Conservation (phyloP, 1,139 yeast genomes). For the Yamadazyma trypodendri region DNA sequence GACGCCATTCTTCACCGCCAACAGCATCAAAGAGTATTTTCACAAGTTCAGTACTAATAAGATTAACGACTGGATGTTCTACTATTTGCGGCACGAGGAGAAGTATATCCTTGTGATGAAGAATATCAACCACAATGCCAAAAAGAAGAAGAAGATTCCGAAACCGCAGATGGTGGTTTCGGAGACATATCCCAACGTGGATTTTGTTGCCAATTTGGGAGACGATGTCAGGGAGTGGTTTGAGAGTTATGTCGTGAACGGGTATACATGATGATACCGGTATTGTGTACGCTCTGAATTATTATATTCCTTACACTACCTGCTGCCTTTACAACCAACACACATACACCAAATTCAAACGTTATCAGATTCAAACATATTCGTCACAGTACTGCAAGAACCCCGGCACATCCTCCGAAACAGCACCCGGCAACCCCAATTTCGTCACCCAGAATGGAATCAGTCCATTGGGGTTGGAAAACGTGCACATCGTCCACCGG, state of each 20-base stretch:
- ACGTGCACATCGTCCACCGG: conserved; percentile 64
- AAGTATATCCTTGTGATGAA: conserved; percentile 38
- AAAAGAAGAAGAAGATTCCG: conserved; percentile 12
- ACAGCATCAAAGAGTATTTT: conserved; percentile 33
- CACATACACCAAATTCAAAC: too few relatives aligned
- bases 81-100: conserved; percentile 31
- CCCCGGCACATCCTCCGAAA: conserved; percentile 67
- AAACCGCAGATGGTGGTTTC: conserved; percentile 16
- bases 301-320: too few relatives aligned
- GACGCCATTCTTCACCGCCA: conserved; percentile 23
- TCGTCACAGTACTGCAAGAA: conserved; percentile 49
- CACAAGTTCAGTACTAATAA: conserved; percentile 44
- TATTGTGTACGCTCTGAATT: too few relatives aligned
- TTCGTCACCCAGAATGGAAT: conserved; percentile 66
- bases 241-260: conserved; percentile 25
- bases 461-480: conserved; percentile 65
- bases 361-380: neutral
- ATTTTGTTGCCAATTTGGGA: conserved; percentile 44
- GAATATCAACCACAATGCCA: conserved; percentile 28
- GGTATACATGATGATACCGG: conserved; percentile 21
- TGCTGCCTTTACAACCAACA: too few relatives aligned
- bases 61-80: conserved; percentile 46
- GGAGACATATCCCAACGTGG: conserved; percentile 31
- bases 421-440: conserved; percentile 52
- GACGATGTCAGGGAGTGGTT: conserved; percentile 47